Evolutionary conservation across 1,284 basidiomycete genomes (phyloP), one percentile per base, ranked within the genome.

Genomic region (Trametes sp.): DNA sequence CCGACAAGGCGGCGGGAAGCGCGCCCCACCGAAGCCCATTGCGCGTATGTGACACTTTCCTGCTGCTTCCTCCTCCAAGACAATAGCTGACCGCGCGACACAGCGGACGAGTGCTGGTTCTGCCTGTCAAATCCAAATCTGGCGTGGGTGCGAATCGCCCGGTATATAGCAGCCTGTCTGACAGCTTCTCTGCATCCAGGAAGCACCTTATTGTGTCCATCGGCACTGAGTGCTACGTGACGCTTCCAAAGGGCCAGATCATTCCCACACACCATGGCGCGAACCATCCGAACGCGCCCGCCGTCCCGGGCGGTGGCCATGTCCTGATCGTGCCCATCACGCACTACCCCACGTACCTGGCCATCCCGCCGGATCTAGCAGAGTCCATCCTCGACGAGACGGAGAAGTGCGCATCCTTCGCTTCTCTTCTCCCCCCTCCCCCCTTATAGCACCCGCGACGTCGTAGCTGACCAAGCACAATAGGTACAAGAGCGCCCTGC

Each of bases 141-240:
- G 33, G 89, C 92, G 91, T 92, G 73, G 66, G 88, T 77, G 14
- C 29, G 19, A 49, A 13, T 33, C 35, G 33, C 7, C 36, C 54
- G 50, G 10, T 33, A n/a, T 13, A 41, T 57, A 4, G 29, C 7
- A 29, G n/a, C 16, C 57, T 28, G n/a, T 50, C 51, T 62, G 33
- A 63, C 60, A 26, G 41, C 24, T 11, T 44, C 35, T 7, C 26
- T 45, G 59, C 41, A 9, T 33, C 54, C 69, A 95, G 93, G 54
- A 98, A 98, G 79, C 94, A 98, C 70, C 87, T 98, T 61, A 96
- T 98, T 64, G 93, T 95, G 28, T 90, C 92, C 0, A 97, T 98
- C 71, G 96, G 96, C 19, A 78, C 83, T 2, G 96, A 98, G 76
- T 94, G 93, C 69, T 98, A 98, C 78, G 79, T 98, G 49, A 96